A percentile compares a stretch with the other conserved stretches of the same genome.
Evolutionary conservation across 441 rosid species (phyloP).

Genomic region (Eutrema salsugineum): DNA sequence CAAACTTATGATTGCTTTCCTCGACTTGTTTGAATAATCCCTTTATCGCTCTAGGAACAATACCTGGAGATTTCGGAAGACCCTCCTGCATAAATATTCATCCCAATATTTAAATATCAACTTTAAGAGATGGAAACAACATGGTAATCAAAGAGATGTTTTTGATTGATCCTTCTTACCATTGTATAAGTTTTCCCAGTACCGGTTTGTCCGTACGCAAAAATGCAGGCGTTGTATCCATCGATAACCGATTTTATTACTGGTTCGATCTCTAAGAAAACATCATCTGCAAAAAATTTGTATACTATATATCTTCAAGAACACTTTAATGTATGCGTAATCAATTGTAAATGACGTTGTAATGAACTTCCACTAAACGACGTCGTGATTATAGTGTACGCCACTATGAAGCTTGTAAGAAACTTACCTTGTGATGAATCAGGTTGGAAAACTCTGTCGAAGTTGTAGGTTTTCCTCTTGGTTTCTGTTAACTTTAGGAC

Average conservation of each 20-base stretch:
- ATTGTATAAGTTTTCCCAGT: constrained; percentile 83
- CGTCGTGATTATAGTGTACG: not conserved
- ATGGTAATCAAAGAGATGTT: not conserved
- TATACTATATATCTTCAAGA: not conserved
- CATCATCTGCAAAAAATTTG: constrained; percentile 53
- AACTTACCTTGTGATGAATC: constrained; percentile 65
- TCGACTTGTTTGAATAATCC: constrained; percentile 59
- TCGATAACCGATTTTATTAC: constrained; percentile 70
- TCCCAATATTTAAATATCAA: not conserved
- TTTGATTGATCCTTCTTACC: constrained; percentile 38
- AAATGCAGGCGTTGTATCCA: constrained; percentile 86
- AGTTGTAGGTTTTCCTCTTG: constrained; percentile 55
- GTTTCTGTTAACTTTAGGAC: constrained; percentile 39
- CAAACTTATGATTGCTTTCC: constrained; percentile 51
- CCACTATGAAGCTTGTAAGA: too few species aligned
- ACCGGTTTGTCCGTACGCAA: constrained; percentile 87
- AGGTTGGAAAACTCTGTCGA: constrained; percentile 65
- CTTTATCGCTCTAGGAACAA: constrained; percentile 59
- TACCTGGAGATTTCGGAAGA: constrained; percentile 52
- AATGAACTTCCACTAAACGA: not conserved
- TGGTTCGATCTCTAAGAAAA: constrained; percentile 77
- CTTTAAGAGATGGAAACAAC: not conserved
- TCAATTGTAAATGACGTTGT: not conserved
- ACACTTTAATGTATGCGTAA: not conserved
- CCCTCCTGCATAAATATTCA: constrained; percentile 54